Evolutionary conservation across 1,139 yeast species (phyloP).

Genomic region (Saccharomyces pastorianus): DNA sequence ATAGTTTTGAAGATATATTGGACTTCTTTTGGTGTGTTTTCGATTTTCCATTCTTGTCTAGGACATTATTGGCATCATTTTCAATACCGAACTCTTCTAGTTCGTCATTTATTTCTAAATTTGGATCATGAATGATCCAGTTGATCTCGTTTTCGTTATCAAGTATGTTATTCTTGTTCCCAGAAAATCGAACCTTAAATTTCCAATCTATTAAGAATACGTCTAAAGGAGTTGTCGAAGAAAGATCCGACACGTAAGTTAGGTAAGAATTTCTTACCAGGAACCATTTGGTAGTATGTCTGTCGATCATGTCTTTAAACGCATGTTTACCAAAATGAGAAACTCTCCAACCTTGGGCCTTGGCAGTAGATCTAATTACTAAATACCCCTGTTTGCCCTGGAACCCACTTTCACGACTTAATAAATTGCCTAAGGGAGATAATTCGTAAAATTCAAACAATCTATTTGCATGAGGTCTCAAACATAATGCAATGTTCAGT

Average conservation of each 20-base stretch:
- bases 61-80: background rate
- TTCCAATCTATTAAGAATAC: slow-evolving; percentile 75
- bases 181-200: slow-evolving; percentile 51
- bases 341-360: slow-evolving; percentile 91
- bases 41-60: background rate
- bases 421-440: slow-evolving; percentile 76
- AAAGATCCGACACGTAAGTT: slow-evolving; percentile 76
- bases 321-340: slow-evolving; percentile 80
- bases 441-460: slow-evolving; percentile 81
- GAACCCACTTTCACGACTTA: slow-evolving; percentile 74
- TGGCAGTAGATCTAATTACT: slow-evolving; percentile 72
- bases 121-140: background rate
- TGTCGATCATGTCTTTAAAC: slow-evolving; percentile 72
- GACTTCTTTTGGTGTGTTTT: slow-evolving; percentile 15
- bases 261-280: slow-evolving; percentile 77
- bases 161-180: slow-evolving; percentile 31
- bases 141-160: slow-evolving; percentile 24
- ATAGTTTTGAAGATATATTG: slow-evolving; percentile 31
- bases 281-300: slow-evolving; percentile 91
- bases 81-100: background rate
- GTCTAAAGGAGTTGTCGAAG: slow-evolving; percentile 81
- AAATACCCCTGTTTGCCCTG: slow-evolving; percentile 87
- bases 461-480: slow-evolving; percentile 75
- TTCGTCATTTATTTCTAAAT: background rate
- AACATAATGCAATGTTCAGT: slow-evolving; percentile 49